Conservation (phyloP, 2,329 filamentous ascomycete species). For the Chaetomiaceae sp. region DNA sequence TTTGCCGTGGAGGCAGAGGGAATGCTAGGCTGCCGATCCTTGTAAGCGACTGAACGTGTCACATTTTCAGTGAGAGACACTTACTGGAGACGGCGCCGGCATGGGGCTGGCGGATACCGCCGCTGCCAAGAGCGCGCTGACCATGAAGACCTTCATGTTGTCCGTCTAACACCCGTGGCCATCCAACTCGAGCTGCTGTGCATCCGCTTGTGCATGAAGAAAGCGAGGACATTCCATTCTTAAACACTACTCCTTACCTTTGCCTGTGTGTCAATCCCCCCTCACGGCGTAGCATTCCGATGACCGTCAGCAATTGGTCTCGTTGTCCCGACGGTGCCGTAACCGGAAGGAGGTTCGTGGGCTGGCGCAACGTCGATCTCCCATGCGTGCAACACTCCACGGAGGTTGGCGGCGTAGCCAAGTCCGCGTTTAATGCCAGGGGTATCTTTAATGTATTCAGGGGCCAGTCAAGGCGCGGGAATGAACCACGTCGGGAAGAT, state of each 20-base stretch:
- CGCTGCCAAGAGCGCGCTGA: conserved; percentile 16
- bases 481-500: no score
- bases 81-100: conserved; percentile 27
- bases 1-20: conserved; percentile 53
- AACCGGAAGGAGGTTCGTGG: conserved; percentile 2
- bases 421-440: no score
- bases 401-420: no score
- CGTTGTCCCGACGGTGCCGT: not conserved
- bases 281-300: not conserved
- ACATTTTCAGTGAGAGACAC: not conserved
- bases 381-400: not conserved
- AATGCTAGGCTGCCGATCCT: conserved; percentile 47
- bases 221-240: no score
- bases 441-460: no score
- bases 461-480: no score
- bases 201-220: no score
- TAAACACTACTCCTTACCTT: no score
- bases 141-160: conserved; percentile 21
- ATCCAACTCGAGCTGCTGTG: no score
- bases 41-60: no score
- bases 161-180: no score
- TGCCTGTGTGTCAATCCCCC: not conserved
- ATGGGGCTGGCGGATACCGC: conserved; percentile 19
- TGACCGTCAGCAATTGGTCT: not conserved
- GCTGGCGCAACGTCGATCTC: not conserved